Percentiles rank a stretch among this genome's conserved stretches.
Conservation (phyloP, 352 stramenopile genomes). For the Globisporangium nodosum region DNA sequence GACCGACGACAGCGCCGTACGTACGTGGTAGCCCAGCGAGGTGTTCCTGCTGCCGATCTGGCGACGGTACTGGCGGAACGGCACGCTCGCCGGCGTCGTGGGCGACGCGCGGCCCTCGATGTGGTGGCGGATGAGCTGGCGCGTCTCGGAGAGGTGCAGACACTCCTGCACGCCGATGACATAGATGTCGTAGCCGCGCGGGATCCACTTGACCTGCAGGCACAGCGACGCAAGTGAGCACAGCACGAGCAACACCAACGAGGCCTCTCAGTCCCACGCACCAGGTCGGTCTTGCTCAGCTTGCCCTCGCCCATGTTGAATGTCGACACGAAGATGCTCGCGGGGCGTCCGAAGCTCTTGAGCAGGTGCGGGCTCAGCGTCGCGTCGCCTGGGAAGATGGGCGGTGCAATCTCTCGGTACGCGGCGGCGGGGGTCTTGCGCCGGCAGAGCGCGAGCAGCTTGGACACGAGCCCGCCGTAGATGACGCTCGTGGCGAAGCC, state of each 20-base stretch:
- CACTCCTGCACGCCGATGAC: slow-evolving; percentile 91
- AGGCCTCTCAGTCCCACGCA: slow-evolving; percentile 3
- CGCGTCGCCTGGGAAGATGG: slow-evolving; percentile 25
- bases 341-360: slow-evolving; percentile 39
- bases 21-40: slow-evolving; percentile 74
- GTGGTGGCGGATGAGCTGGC: slow-evolving; percentile 50
- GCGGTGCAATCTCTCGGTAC: slow-evolving; percentile 31
- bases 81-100: slow-evolving; percentile 17
- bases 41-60: slow-evolving; percentile 83
- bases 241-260: background rate
- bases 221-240: background rate
- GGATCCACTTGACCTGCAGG: slow-evolving; percentile 72
- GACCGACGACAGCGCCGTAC: background rate
- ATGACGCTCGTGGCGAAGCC: slow-evolving; percentile 62
- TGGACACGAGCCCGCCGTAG: slow-evolving; percentile 46
- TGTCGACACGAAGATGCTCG: slow-evolving; percentile 73
- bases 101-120: slow-evolving; percentile 39
- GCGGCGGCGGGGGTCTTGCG: slow-evolving; percentile 13
- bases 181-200: slow-evolving; percentile 81
- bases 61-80: slow-evolving; percentile 56
- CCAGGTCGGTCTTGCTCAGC: slow-evolving; percentile 42
- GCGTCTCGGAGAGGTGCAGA: slow-evolving; percentile 64
- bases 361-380: slow-evolving; percentile 11
- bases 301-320: slow-evolving; percentile 82
- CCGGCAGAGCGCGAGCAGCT: slow-evolving; percentile 26